Evolutionary conservation across 768 basidiomycete species (phyloP), one percentile per base, ranked within the genome.

Genomic region (Pleurotus sapidus): DNA sequence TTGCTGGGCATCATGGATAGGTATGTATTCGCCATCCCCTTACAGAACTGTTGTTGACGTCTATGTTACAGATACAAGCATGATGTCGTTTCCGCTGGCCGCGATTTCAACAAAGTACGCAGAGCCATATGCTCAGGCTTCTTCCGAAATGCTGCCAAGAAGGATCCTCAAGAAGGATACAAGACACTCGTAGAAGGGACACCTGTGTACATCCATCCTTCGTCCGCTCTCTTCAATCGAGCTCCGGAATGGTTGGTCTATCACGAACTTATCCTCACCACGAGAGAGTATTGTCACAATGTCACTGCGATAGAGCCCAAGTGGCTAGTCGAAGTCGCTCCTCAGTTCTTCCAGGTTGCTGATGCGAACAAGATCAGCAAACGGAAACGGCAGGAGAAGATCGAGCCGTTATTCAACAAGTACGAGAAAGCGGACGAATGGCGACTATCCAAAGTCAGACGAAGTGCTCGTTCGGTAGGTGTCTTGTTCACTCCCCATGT

Each of bases 171-270:
- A 67, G 96, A 98, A 70, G 96, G 97, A 5, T 99, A 98, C 80
- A 99, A 98, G 74, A 96, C 95, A 0, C 85, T 96, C 9, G 92
- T 94, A 3, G 95, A 97, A 72, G 94, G 94, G 34, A 98, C 97
- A n/a, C 97, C 96, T 0, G 95, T 99, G 49, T 98, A 96, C 72
- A 94, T 99, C 55, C 97, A 99, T 73, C 97, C 95, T 0, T 96
- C 96, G 1, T 95, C 94, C 2, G 91, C 95, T 4, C 78, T 99
- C 17, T 99, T 98, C 82, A 98, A 99, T 68, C 87, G 95, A 39
- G 89, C 90, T 39, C 97, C 97, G 0, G 96, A 98, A 72, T 97
- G 95, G 93, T 75, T 92, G 40, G 87, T 95, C 47, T 96, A 99
- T 74, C 93, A 99, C 69, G 97, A 98, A 70, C 71, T 99, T 65